Percentiles rank a stretch among this genome's conserved stretches.
Evolutionary conservation across 495 filamentous ascomycete genomes (phyloP).

Genomic region (Neurospora sp.): DNA sequence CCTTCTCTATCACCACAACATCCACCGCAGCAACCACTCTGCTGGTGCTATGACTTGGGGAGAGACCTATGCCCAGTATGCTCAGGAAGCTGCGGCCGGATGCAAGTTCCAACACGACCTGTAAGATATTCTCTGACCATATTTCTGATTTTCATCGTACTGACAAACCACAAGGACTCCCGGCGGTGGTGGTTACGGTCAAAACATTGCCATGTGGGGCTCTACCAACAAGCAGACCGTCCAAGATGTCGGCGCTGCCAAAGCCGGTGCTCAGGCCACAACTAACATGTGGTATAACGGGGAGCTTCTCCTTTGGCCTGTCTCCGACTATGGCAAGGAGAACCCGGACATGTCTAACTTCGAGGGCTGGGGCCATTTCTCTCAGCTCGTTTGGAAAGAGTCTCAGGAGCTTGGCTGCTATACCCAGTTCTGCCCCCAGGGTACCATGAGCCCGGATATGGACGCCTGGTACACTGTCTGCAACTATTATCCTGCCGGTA

Average conservation of each 20-base stretch:
- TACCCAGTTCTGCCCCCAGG: conserved; percentile 39
- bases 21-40: conserved; percentile 77
- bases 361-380: conserved; percentile 71
- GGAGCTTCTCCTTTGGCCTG: conserved; percentile 44
- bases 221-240: conserved; percentile 12
- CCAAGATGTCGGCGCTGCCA: conserved; percentile 19
- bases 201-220: conserved; percentile 62
- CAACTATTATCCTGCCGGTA: conserved; percentile 74
- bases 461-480: conserved; percentile 63
- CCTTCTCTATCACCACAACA: conserved; percentile 66
- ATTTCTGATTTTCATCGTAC: neutral
- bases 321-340: conserved; percentile 26
- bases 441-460: conserved; percentile 32
- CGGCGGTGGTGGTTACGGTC: conserved; percentile 61
- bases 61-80: conserved; percentile 49
- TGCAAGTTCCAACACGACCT: conserved; percentile 70
- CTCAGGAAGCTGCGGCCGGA: conserved; percentile 32
- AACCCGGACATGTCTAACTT: conserved; percentile 51
- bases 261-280: conserved; percentile 52
- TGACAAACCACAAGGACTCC: conserved; percentile 24
- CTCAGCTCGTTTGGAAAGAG: conserved; percentile 79
- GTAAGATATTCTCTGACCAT: conserved; percentile 40
- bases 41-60: conserved; percentile 54
- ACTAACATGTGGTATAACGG: conserved; percentile 77
- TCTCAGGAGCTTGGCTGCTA: conserved; percentile 67